A percentile compares a stretch with the other conserved stretches of the same genome.
These are phyloP conservation scores for Zanthoxylum bungeanum DNA, from an alignment of 345 rosid genomes.

Conservation along the genomic window DNA sequence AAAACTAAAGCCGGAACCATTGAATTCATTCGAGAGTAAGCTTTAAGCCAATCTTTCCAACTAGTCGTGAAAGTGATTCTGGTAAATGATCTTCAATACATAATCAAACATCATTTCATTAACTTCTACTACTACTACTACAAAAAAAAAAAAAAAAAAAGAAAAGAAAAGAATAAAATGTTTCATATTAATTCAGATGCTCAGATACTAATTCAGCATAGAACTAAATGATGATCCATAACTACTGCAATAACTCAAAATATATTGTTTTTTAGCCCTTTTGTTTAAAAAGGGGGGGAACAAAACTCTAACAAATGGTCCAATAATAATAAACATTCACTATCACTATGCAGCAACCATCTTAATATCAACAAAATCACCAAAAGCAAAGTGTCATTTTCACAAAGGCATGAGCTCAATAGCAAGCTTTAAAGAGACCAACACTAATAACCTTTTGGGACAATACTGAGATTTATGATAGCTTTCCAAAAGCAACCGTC, in stretches of 20 bases:
- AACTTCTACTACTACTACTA: too few species aligned
- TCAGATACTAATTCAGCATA: background rate
- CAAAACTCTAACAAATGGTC: background rate
- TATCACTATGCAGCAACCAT: background rate
- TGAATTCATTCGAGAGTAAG: background rate
- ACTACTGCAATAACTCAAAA: background rate
- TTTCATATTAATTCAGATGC: background rate
- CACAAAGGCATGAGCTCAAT: background rate
- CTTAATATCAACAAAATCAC: background rate
- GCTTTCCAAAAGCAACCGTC: background rate
- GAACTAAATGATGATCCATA: background rate
- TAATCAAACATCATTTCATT: background rate
- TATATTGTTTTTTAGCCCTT: background rate
- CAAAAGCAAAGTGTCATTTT: constrained; percentile 1
- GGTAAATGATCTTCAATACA: background rate
- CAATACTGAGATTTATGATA: background rate
- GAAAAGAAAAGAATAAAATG: too few species aligned
- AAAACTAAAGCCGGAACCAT: background rate
- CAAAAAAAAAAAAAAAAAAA: background rate
- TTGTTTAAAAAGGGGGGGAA: too few species aligned
- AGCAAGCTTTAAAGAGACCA: constrained; percentile 9
- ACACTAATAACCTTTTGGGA: background rate
- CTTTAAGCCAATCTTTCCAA: background rate
- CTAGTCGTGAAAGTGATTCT: background rate
- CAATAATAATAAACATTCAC: background rate